phyloP scores from a whole-genome alignment of 73 alveolate genomes.

The Blepharisma stoltei region DNA sequence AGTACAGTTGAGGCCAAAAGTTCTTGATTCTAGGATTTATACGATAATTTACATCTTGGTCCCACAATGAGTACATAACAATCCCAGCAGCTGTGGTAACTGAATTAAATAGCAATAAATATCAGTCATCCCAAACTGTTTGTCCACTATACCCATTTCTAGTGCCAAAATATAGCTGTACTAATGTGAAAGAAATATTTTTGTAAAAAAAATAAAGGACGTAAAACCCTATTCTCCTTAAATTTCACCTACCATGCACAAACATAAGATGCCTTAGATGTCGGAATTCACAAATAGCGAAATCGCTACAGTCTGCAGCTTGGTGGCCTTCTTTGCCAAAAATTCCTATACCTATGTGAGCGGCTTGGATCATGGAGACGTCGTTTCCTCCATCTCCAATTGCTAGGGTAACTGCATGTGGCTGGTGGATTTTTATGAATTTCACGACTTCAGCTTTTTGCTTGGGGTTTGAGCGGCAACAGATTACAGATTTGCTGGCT shows the following conservation, averaged over 20 bases:
- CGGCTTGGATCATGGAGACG: constrained; percentile 89
- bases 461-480: constrained; percentile 94
- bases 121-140: constrained; percentile 78
- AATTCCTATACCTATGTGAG: constrained; percentile 92
- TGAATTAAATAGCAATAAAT: constrained; percentile 74
- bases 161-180: constrained; percentile 74
- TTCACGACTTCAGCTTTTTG: constrained; percentile 92
- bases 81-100: constrained; percentile 80
- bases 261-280: constrained; percentile 67
- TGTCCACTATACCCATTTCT: constrained; percentile 69
- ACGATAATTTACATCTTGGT: constrained; percentile 49
- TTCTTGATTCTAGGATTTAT: neutral
- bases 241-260: constrained; percentile 88
- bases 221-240: constrained; percentile 74
- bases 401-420: constrained; percentile 71
- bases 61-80: constrained; percentile 70
- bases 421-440: constrained; percentile 64
- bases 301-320: constrained; percentile 86
- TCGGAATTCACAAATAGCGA: constrained; percentile 78
- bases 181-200: constrained; percentile 68
- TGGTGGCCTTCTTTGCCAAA: constrained; percentile 85
- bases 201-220: constrained; percentile 77
- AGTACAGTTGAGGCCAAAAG: constrained; percentile 21
- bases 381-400: constrained; percentile 96
- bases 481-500: constrained; percentile 69